These are phyloP conservation scores for Sanghuangporus sanghuang DNA, from an alignment of 1,284 basidiomycete genomes.

Conservation along the genomic window DNA sequence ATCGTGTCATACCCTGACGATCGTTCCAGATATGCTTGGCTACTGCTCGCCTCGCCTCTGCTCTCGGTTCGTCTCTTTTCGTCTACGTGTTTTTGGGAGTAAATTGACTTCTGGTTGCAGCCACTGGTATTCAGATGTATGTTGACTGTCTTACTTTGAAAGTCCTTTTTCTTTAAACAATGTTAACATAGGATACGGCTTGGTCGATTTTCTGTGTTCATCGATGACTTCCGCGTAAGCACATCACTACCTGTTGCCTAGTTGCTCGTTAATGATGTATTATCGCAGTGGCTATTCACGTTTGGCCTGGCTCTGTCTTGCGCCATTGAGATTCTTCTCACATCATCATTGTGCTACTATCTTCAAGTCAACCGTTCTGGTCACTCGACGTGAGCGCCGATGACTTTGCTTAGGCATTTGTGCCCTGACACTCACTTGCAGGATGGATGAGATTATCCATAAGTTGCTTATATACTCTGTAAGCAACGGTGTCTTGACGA, in stretches of 20 bases:
- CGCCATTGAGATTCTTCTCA: conserved; percentile 15
- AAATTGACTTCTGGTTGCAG: background rate
- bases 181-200: conserved; percentile 8
- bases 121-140: conserved; percentile 12
- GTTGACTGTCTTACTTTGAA: background rate
- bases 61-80: conserved; percentile 7
- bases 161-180: background rate
- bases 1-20: background rate
- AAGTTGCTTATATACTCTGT: conserved; percentile 15
- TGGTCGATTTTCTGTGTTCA: conserved; percentile 9
- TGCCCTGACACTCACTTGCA: background rate
- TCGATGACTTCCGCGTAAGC: conserved; percentile 13
- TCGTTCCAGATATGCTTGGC: conserved; percentile 2
- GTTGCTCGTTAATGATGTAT: background rate
- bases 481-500: conserved; percentile 15
- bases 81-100: background rate
- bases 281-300: conserved; percentile 15
- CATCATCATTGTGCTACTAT: conserved; percentile 14
- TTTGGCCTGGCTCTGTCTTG: conserved; percentile 16
- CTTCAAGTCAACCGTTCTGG: conserved; percentile 12
- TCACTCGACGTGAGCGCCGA: conserved; percentile 3
- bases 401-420: background rate
- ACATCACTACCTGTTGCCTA: background rate
- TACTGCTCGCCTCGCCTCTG: conserved; percentile 13
- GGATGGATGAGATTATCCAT: conserved; percentile 16